A percentile compares a stretch with the other conserved stretches of the same genome.
phyloP scores from a whole-genome alignment of 352 stramenopile genomes.

The Phytophthora fragariaefolia region DNA sequence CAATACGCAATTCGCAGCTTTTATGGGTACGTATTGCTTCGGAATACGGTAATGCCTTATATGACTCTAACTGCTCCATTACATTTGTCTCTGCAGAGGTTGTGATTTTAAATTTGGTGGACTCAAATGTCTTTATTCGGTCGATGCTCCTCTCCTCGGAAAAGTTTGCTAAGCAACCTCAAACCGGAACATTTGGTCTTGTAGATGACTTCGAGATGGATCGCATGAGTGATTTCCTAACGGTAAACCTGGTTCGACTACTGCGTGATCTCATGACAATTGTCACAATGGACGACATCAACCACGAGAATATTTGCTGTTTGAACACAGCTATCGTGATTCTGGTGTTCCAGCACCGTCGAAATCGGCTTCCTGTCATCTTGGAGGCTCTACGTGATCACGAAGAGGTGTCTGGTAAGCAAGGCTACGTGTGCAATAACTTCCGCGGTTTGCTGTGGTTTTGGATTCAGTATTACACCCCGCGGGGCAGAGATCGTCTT shows the following conservation, averaged over 20 bases:
- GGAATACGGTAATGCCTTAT: neutral
- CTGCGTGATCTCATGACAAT: conserved; percentile 95
- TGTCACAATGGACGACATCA: conserved; percentile 95
- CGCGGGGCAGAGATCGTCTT: conserved; percentile 92
- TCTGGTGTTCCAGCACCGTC: conserved; percentile 93
- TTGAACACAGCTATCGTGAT: conserved; percentile 97
- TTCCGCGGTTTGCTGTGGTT: conserved; percentile 96
- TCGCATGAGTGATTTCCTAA: conserved; percentile 89
- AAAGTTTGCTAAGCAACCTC: conserved; percentile 62
- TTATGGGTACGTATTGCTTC: conserved; percentile 81
- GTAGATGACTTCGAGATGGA: conserved; percentile 72
- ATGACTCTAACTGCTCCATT: conserved; percentile 10
- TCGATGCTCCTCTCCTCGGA: conserved; percentile 89
- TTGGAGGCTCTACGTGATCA: conserved; percentile 71
- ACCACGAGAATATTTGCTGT: conserved; percentile 98
- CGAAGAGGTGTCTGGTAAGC: conserved; percentile 67
- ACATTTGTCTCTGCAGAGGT: conserved; percentile 64
- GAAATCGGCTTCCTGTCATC: conserved; percentile 77
- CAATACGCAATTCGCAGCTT: conserved; percentile 88
- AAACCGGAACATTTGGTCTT: conserved; percentile 47
- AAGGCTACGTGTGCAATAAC: conserved; percentile 84
- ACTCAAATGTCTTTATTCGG: conserved; percentile 97
- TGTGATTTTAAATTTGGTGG: conserved; percentile 94
- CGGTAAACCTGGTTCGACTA: conserved; percentile 88
- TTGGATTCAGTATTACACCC: conserved; percentile 97